These are phyloP conservation scores for thale cress (Arabidopsis thaliana) DNA, from an alignment of 345 rosid genomes.

Conservation along the genomic window TAIR10.1 NC_003076.8:9230501-9231000, in stretches of 20 bases:
- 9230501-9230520: not conserved
- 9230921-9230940: slow-evolving; percentile 35
- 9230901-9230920: slow-evolving; percentile 33
- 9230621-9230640: slow-evolving; percentile 31
- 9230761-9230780: too few relatives aligned
- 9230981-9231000: slow-evolving; percentile 50
- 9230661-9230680: slow-evolving; percentile 21
- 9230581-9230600: slow-evolving; percentile 35
- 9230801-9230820: not conserved
- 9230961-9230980: slow-evolving; percentile 43
- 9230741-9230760: slow-evolving; percentile 19
- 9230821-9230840: not conserved
- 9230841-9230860: not conserved
- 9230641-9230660: slow-evolving; percentile 35
- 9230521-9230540: not conserved
- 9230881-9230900: slow-evolving; percentile 25
- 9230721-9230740: slow-evolving; percentile 38
- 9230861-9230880: slow-evolving; percentile 44
- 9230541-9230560: not conserved
- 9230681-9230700: slow-evolving; percentile 32
- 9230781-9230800: not conserved
- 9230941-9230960: slow-evolving; percentile 41
- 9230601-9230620: slow-evolving; percentile 46
- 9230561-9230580: not conserved
- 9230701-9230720: slow-evolving; percentile 43